Base-by-base conservation (phyloP, 306 rosid genomes). In the Hippophae tibetana region DNA sequence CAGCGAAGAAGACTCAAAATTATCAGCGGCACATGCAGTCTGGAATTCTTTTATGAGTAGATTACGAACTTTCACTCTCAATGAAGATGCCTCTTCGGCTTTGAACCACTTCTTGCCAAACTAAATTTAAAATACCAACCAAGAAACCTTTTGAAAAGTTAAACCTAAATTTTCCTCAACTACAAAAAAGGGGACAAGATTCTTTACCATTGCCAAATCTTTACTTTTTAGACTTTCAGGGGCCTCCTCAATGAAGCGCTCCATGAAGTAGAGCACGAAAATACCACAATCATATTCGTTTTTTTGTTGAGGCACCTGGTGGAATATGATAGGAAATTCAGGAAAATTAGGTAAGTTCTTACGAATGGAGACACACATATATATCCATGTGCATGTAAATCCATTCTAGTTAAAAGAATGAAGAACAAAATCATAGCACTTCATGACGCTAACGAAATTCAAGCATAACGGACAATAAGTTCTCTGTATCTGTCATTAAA, bases 221-320 rank as follows among this genome's bases (percentile, higher is more conserved):
- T 78, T 76, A 78, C 27, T 84, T 72, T 72, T 80, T 66, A 88
- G 85, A 79, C 96, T 82, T 63, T 72, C 67, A 0, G 95, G 96
- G 14, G 95, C 90, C 69, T 78, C 86, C 61, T 80, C 88, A 41
- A 92, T 84, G 72, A 88, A 92, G 57, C 95, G 95, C 64, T 85
- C 64, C 70, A 92, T 92, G 77, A 88, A 92, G 73, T 69, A 83
- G 38, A 92, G 76, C 25, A 92, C 99, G 66, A 92, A 92, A 51
- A 86, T 86, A 66, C 99, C 99, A 66, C 99, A 92, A 44, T 92
- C 99, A 74, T 63, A 92, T 42, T 88, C 96, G 50, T 92, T 92
- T 80, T 75, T 82, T 73, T 92, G 96, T 73, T 88, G 99, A 8
- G 99, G 99, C 59, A 92, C 99, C 99, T 92, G 89, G 67, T 65